Evolutionary conservation across 2,329 filamentous ascomycete genomes (phyloP), one percentile per base, ranked within the genome.

Genomic region (Exophiala lecanii-corni): DNA sequence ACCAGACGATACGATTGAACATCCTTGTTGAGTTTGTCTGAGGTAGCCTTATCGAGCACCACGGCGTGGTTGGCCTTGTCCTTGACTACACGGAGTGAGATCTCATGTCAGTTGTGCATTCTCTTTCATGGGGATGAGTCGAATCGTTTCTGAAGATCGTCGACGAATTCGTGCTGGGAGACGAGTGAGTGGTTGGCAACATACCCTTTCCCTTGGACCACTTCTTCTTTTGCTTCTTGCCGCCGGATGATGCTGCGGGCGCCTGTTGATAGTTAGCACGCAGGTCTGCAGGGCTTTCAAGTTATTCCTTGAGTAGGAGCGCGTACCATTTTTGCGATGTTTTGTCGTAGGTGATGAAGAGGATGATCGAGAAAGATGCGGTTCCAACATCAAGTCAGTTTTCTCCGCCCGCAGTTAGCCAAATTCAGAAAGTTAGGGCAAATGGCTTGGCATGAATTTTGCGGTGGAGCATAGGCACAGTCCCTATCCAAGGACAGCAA

Each of bases 1-100:
- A 98, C 89, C 72, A 98, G 89, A 69, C 92, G 89, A 86, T 97
- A 98, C 57, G 92, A 96, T 76, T 97, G 92, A 65, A 98, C 94
- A 82, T 98, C 92, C 81, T 98, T 98, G 81, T 95, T 86, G 73
- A 98, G 89, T 81, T 94, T 95, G 76, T 98, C 92, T 61, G 85
- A 86, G 68, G 85, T 95, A 75, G 78, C 69, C 84, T 98, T 98
- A 81, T 98, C 92, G 76, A 98, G 88, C 69, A 97, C 80, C 74
- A 98, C 92, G 73, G 68, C 87, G 82, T 98, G 92, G 74, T 97
- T 86, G 75, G 92, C 91, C 89, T 98, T 98, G 83, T 98, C 92
- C 92, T 98, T 98, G 80, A 98, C 92, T 89, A 72, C 78, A 56
- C 28, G 43, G 48, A 54, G 35, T 30, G 25, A 34, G 23, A 26